Percentiles rank a stretch among this genome's conserved stretches.
These are phyloP conservation scores for Davidsoniella eucalypti DNA, from an alignment of 2,329 filamentous ascomycete genomes.

Conservation along the genomic window DNA sequence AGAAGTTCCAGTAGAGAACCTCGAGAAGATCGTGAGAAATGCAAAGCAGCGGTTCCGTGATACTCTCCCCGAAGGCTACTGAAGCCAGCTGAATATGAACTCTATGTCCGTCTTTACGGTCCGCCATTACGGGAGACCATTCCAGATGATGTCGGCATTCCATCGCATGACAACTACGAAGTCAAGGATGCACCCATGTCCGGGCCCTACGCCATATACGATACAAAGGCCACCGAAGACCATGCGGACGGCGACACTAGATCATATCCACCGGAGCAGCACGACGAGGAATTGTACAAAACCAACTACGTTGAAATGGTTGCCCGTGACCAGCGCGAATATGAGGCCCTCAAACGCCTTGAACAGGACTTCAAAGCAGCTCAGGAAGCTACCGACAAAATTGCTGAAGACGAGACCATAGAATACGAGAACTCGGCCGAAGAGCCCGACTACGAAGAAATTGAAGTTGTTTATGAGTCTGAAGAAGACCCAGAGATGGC, in stretches of 20 bases:
- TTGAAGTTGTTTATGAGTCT: conserved; percentile 20
- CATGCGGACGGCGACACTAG: conserved; percentile 4
- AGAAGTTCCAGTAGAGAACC: conserved; percentile 18
- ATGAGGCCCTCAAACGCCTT: conserved; percentile 34
- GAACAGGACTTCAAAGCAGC: conserved; percentile 40
- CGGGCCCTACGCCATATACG: conserved; percentile 1
- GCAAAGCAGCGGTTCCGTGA: conserved; percentile 64
- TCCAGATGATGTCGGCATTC: conserved; percentile 41
- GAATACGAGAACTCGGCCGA: conserved; percentile 18
- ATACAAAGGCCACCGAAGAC: conserved; percentile 6
- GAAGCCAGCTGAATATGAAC: conserved; percentile 48
- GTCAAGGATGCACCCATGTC: conserved; percentile 12
- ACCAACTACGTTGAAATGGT: conserved; percentile 27
- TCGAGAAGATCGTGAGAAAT: conserved; percentile 50
- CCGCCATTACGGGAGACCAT: conserved; percentile 47
- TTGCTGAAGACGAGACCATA: conserved; percentile 21
- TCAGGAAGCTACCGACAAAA: conserved; percentile 19
- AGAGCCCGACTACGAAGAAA: conserved; percentile 20
- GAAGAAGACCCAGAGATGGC: conserved; percentile 18
- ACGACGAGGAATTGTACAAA: conserved; percentile 2
- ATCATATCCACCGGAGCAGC: conserved; percentile 6
- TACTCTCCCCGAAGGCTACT: conserved; percentile 57
- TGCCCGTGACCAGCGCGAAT: conserved; percentile 39
- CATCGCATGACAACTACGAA: conserved; percentile 18
- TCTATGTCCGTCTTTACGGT: conserved; percentile 74